A percentile compares a stretch with the other conserved stretches of the same genome.
Conservation (phyloP, 345 rosid genomes). For the Schrenkiella parvula region DNA sequence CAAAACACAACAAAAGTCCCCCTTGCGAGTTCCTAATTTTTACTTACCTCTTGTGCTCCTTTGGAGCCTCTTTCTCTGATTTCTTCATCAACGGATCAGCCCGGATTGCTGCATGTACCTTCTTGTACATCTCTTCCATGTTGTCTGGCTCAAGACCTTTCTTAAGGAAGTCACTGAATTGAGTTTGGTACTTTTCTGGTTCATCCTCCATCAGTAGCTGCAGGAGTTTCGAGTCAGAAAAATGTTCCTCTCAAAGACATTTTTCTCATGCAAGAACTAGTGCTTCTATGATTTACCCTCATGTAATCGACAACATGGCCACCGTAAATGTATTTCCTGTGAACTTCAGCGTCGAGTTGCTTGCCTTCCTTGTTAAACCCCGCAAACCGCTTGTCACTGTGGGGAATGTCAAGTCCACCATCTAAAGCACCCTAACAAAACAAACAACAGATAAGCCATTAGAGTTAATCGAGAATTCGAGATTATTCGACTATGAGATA, state of each 20-base stretch:
- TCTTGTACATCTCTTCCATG: slow-evolving; percentile 57
- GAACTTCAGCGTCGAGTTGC: slow-evolving; percentile 66
- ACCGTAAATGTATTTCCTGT: slow-evolving; percentile 68
- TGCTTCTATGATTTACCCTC: slow-evolving; percentile 20
- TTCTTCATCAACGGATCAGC: slow-evolving; percentile 48
- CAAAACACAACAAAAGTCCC: too few species aligned
- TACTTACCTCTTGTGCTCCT: slow-evolving; percentile 56
- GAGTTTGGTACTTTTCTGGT: slow-evolving; percentile 12
- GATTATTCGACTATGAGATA: not conserved
- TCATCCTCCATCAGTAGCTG: slow-evolving; percentile 6
- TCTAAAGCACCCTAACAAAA: slow-evolving; percentile 66
- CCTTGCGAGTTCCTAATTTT: not conserved
- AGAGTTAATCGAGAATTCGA: not conserved
- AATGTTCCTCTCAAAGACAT: not conserved
- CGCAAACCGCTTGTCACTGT: slow-evolving; percentile 77
- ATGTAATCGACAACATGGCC: slow-evolving; percentile 79
- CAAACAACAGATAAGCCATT: not conserved
- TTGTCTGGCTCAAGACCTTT: slow-evolving; percentile 44
- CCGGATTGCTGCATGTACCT: slow-evolving; percentile 64
- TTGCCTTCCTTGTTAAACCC: slow-evolving; percentile 16
- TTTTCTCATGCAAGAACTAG: not conserved
- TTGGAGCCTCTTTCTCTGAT: slow-evolving; percentile 43
- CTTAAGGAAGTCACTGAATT: slow-evolving; percentile 34
- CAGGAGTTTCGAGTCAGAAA: not conserved
- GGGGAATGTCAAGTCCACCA: slow-evolving; percentile 88